Evolutionary conservation across 108 stramenopile genomes (phyloP), one percentile per base, ranked within the genome.

Genomic region (Cylindrotheca closterium): DNA sequence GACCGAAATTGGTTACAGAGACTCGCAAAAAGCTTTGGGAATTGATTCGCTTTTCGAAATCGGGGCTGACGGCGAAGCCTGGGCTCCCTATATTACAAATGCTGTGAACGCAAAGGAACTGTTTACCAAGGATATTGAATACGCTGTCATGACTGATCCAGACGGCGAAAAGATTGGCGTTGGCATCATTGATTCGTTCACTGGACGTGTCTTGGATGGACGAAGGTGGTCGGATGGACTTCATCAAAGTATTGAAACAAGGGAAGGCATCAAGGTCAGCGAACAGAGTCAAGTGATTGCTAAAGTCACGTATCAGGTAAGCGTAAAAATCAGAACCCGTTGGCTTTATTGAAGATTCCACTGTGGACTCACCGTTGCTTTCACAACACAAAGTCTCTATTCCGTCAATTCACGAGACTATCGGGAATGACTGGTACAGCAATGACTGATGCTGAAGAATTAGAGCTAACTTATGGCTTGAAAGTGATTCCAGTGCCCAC

Each of bases 371-470:
- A 15, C 15, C 15, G 42, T 12, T 7, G 42, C 7, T 15, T 7
- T 15, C 42, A 12, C 15, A 45, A n/a, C n/a, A n/a, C n/a, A n/a
- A 51, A 84, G 82, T 74, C 87, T 8, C 86, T 97, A 1, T 97
- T 97, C 57, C 85, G 91, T 31, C 86, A 92, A 56, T 98, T 96
- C 71, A 68, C 70, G 27, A 82, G 90, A 22, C 80, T 98, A 17
- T 82, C 88, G 15, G 97, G 95, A 29, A 98, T 98, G 97, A 93
- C 96, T 0, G 97, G 97, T 30, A 98, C 97, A 27, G 97, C 97
- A 51, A 80, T 81, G 83, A 63, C 91, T 0, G 95, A 96, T 67
- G 93, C 88, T 2, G 66, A 74, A 23, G 97, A 98, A 72, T 74
- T 98, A n/a, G 88, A 83, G 54, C 53, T 79, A 34, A 92, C 91